Conservation (phyloP, 352 stramenopile species). For the Phytopythium delawarense region DNA sequence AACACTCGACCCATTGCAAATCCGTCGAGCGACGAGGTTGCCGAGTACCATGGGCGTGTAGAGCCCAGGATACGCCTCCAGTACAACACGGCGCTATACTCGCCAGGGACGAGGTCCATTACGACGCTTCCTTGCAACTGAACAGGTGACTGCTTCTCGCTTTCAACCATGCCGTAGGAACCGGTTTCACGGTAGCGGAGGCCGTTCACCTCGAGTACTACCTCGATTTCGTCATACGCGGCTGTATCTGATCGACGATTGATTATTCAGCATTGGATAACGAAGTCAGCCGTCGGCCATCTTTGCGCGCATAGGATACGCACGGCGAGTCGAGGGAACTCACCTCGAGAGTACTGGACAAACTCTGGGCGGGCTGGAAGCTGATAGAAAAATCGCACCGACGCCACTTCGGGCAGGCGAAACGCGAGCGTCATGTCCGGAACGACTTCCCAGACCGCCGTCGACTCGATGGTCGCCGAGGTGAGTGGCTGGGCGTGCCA, state of each 20-base stretch:
- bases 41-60: constrained; percentile 59
- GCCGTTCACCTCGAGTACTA: constrained; percentile 58
- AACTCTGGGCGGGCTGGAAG: constrained; percentile 56
- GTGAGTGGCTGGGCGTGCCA: constrained; percentile 62
- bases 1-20: constrained; percentile 69
- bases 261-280: no score
- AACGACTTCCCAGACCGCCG: constrained; percentile 52
- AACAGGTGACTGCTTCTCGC: constrained; percentile 50
- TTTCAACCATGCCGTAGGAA: constrained; percentile 51
- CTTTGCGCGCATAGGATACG: not conserved
- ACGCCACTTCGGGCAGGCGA: constrained; percentile 35
- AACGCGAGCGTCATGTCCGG: constrained; percentile 52
- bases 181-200: constrained; percentile 64
- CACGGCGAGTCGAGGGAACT: constrained; percentile 4
- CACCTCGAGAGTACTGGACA: constrained; percentile 48
- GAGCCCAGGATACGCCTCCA: constrained; percentile 53
- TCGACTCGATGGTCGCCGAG: constrained; percentile 28
- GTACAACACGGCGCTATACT: constrained; percentile 53
- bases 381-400: constrained; percentile 71
- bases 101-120: constrained; percentile 55
- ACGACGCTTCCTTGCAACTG: constrained; percentile 58
- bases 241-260: constrained; percentile 26
- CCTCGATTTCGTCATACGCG: constrained; percentile 60
- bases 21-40: constrained; percentile 49
- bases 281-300: constrained; percentile 1